Conservation (phyloP, 768 basidiomycete species). For the button mushroom (Agaricus bisporus) region DNA sequence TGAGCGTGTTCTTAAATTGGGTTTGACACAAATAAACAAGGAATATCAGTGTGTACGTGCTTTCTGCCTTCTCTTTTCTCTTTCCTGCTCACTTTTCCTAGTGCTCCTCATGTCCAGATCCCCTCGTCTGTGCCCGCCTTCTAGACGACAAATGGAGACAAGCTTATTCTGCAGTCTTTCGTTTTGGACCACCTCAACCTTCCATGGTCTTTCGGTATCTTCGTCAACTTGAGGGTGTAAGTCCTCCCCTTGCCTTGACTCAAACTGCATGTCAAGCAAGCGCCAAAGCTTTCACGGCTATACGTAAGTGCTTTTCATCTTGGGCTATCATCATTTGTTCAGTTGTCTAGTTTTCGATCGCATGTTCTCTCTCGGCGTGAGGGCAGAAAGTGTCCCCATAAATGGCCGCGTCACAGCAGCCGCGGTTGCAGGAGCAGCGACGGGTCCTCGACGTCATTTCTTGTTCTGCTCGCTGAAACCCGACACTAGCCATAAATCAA, state of each 20-base stretch:
- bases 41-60: slow-evolving; percentile 85
- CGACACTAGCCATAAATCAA: slow-evolving; percentile 42
- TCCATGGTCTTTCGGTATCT: slow-evolving; percentile 92
- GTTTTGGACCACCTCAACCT: slow-evolving; percentile 86
- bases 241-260: slow-evolving; percentile 79
- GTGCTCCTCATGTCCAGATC: slow-evolving; percentile 83
- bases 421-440: slow-evolving; percentile 53
- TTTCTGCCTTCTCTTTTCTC: neutral
- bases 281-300: slow-evolving; percentile 85
- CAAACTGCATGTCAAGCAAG: slow-evolving; percentile 86
- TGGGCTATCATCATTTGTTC: slow-evolving; percentile 6
- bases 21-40: slow-evolving; percentile 80
- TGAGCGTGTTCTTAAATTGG: slow-evolving; percentile 89
- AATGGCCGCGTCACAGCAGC: slow-evolving; percentile 60
- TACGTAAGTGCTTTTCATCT: slow-evolving; percentile 42
- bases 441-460: slow-evolving; percentile 79
- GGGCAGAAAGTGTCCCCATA: slow-evolving; percentile 61
- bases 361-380: slow-evolving; percentile 83
- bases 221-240: slow-evolving; percentile 84
- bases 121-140: slow-evolving; percentile 68
- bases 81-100: slow-evolving; percentile 21
- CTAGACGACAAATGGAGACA: slow-evolving; percentile 93
- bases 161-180: slow-evolving; percentile 80
- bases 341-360: slow-evolving; percentile 69
- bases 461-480: slow-evolving; percentile 73